phyloP scores from a whole-genome alignment of 306 rosid genomes.

The Castanospermum australe region DNA sequence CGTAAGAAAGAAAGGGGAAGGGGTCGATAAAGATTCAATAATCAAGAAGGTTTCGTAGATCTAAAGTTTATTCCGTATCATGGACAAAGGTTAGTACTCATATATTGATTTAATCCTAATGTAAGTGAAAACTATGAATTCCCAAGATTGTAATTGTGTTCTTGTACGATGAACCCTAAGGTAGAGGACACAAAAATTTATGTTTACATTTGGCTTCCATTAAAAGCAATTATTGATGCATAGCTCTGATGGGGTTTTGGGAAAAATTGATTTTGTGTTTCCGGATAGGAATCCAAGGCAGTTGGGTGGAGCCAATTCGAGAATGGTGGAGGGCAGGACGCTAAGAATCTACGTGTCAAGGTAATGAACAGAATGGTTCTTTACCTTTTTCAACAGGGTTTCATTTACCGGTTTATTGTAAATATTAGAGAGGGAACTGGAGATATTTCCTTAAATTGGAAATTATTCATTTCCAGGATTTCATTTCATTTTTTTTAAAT shows the following conservation, averaged over 20 bases:
- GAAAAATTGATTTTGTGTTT: conserved; percentile 36
- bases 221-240: neutral
- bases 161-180: too few species aligned
- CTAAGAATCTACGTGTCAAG: conserved; percentile 92
- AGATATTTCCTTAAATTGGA: neutral
- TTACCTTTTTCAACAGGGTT: neutral
- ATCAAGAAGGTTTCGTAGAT: too few species aligned
- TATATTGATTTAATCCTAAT: too few species aligned
- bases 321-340: conserved; percentile 67
- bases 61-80: too few species aligned
- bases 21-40: too few species aligned
- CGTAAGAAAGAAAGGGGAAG: too few species aligned
- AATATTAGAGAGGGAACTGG: neutral
- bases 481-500: neutral
- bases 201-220: too few species aligned
- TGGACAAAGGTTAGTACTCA: too few species aligned
- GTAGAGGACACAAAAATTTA: too few species aligned
- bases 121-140: too few species aligned
- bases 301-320: conserved; percentile 55
- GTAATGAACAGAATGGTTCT: conserved; percentile 34
- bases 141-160: too few species aligned
- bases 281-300: conserved; percentile 71
- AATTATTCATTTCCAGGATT: conserved; percentile 11
- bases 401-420: neutral
- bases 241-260: conserved; percentile 30